Evolutionary conservation across 192 early-diverging fungal species (phyloP), one percentile per base, ranked within the genome.

Genomic region (Coemansia sp.): DNA sequence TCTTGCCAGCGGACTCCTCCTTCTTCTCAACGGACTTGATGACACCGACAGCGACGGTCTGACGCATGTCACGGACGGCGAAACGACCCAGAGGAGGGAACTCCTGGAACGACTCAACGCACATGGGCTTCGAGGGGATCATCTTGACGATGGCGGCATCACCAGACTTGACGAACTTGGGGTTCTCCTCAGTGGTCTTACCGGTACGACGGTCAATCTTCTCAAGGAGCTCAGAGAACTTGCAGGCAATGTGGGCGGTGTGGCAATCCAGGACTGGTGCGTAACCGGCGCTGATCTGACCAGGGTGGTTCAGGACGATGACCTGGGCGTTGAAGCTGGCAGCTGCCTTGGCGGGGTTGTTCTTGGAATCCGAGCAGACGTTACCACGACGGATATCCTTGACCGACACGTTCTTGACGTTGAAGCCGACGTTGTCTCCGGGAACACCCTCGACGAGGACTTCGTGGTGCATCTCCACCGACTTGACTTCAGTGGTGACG

Each of bases 381-480:
- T 91, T 88, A 83, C 95, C 96, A 90, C 94, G 93, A 78, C 94
- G 95, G 87, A 97, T 97, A 83, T 96, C 94, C 92, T 95, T 97
- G 87, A 94, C 93, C 68, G 94, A 95, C 55, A 96, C 93, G 92
- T 94, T 95, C 94, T 95, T 98, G 89, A 97, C 90, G 93, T 97
- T 97, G 92, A 98, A 95, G 81, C 95, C 96, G 79, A 98, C 94
- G 91, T 97, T 95, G 91, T 98, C 96, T 73, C 96, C 96, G 71
- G 96, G 93, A 24, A 88, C 70, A 64, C 92, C 94, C 88, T 97
- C 89, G 68, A 77, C 76, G 75, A 97, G 88, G 74, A 89, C 83
- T 86, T 98, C 92, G 91, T 97, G 95, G 89, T 98, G 96, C 95
- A 97, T 98, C 87, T 97, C 95, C 71, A 98, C 94, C 82, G 95